Evolutionary conservation across 2,329 filamentous ascomycete species (phyloP).

Genomic region (Colletotrichum ledebouriae): DNA sequence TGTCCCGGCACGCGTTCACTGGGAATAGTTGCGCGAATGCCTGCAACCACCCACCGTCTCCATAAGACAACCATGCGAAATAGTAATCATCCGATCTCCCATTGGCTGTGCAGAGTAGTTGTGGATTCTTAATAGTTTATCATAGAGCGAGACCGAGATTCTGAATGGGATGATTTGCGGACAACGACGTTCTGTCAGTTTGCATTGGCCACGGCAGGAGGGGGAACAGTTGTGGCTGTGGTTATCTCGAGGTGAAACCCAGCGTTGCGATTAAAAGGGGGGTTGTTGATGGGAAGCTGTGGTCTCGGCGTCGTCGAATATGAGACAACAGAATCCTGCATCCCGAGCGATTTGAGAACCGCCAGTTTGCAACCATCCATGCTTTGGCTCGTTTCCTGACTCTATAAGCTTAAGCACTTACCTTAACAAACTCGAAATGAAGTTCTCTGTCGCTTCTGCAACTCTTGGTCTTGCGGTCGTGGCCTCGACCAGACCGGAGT

Average conservation of each 20-base stretch:
- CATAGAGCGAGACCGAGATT: conserved; percentile 19
- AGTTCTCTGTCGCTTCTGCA: conserved; percentile 2
- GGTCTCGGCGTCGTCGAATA: conserved; percentile 17
- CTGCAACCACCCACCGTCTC: conserved; percentile 16
- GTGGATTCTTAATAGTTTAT: conserved; percentile 8
- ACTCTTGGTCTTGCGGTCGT: conserved; percentile 4
- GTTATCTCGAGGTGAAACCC: conserved; percentile 13
- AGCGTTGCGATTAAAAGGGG: background rate
- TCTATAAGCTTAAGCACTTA: background rate
- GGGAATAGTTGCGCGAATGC: conserved; percentile 17
- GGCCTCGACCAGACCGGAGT: background rate
- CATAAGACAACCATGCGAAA: conserved; percentile 17
- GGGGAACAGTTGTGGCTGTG: background rate
- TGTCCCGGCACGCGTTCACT: conserved; percentile 20
- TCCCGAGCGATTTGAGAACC: background rate
- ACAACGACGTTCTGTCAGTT: conserved; percentile 10
- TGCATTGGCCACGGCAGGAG: conserved; percentile 2
- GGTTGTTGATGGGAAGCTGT: background rate
- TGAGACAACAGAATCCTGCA: conserved; percentile 15
- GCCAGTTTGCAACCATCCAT: conserved; percentile 7
- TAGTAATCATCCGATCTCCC: conserved; percentile 19
- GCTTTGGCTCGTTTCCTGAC: conserved; percentile 11
- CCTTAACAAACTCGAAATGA: conserved; percentile 21
- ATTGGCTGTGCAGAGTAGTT: conserved; percentile 7
- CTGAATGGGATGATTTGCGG: conserved; percentile 22